Percentiles rank a stretch among this genome's conserved stretches.
These are phyloP conservation scores for Penicillium sp. DNA, from an alignment of 2,329 filamentous ascomycete species.

Conservation along the genomic window DNA sequence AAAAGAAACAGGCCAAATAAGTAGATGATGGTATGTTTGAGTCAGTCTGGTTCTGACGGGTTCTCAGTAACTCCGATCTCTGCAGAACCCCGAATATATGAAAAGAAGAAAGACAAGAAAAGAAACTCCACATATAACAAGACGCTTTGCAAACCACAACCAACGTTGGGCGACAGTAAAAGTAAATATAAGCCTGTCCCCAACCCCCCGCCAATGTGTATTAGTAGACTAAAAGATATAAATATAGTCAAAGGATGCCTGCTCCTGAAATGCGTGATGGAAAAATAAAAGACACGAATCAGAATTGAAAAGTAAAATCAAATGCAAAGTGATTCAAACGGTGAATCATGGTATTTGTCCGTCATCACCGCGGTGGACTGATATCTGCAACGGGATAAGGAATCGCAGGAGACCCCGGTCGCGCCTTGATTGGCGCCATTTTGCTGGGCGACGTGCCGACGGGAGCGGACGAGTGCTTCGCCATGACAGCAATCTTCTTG, in stretches of 20 bases:
- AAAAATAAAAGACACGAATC: constrained; percentile 1
- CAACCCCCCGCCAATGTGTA: constrained; percentile 4
- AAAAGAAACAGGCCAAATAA: constrained; percentile 4
- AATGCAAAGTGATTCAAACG: background rate
- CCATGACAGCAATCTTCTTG: constrained; percentile 48
- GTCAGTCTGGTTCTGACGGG: constrained; percentile 9
- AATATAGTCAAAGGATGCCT: constrained; percentile 10
- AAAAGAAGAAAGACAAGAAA: constrained; percentile 14
- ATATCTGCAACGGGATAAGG: constrained; percentile 18
- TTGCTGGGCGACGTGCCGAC: constrained; percentile 26
- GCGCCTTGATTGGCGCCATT: constrained; percentile 27
- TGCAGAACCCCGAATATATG: constrained; percentile 7
- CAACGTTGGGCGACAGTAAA: background rate
- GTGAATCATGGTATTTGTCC: background rate
- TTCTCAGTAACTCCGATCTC: background rate
- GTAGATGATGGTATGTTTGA: background rate
- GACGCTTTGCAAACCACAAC: constrained; percentile 1
- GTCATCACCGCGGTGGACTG: constrained; percentile 31
- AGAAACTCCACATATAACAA: constrained; percentile 4
- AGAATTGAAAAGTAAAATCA: constrained; percentile 6
- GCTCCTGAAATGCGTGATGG: constrained; percentile 13
- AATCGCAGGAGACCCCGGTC: constrained; percentile 28
- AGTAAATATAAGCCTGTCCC: background rate
- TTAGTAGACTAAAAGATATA: background rate
- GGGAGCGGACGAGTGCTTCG: constrained; percentile 44